phyloP scores from a whole-genome alignment of 2,329 filamentous ascomycete genomes.

The Colletotrichum destructivum region DNA sequence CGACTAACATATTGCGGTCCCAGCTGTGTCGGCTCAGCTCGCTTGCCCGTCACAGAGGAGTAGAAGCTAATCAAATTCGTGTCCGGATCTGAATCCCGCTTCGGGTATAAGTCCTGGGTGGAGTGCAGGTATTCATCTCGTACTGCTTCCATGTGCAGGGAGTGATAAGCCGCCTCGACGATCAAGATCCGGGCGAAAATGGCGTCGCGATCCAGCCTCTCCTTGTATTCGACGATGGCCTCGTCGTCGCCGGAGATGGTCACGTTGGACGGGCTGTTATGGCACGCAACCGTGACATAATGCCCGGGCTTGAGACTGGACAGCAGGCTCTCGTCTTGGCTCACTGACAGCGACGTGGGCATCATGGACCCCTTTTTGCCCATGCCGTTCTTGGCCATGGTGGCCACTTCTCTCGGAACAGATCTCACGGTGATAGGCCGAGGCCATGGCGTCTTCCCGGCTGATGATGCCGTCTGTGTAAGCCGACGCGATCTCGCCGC shows the following conservation, averaged over 20 bases:
- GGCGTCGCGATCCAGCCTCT: constrained; percentile 43
- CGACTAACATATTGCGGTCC: no score
- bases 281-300: constrained; percentile 56
- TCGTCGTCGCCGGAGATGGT: constrained; percentile 59
- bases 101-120: neutral
- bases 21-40: neutral
- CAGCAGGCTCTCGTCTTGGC: constrained; percentile 44
- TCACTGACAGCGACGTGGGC: constrained; percentile 4
- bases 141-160: constrained; percentile 58
- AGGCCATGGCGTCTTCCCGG: constrained; percentile 56
- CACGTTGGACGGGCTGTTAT: constrained; percentile 60
- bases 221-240: constrained; percentile 51
- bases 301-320: constrained; percentile 46
- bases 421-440: constrained; percentile 58
- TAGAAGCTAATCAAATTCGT: neutral
- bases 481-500: constrained; percentile 63
- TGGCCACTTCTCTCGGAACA: constrained; percentile 23
- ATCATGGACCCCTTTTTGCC: constrained; percentile 14
- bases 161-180: constrained; percentile 61
- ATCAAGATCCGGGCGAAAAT: constrained; percentile 55
- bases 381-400: neutral
- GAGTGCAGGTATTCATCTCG: constrained; percentile 52
- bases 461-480: constrained; percentile 55
- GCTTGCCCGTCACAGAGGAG: neutral
- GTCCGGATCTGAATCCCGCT: neutral